Base-by-base conservation (phyloP, 371 early-diverging fungal species). In the Syncephalis plumigaleata region DNA sequence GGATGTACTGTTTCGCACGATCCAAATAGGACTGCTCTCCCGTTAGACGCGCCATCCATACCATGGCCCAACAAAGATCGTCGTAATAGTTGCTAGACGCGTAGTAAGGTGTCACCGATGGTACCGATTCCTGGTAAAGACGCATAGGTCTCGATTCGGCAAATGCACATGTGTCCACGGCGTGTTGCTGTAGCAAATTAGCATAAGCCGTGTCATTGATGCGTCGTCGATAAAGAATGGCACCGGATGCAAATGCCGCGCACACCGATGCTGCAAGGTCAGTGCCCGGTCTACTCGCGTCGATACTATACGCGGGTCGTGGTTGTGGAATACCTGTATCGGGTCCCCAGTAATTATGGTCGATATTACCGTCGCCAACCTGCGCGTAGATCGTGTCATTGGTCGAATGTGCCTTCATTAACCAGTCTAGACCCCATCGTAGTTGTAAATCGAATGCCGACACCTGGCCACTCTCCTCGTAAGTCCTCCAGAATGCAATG, bases 351-450 rank as follows among this genome's bases (percentile, higher is more conserved):
- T 64, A 64, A 57, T 59, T 52, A 46, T 64, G 58, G 37, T 64
- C 64, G 21, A 64, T 25, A 1, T 43, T 31, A 11, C 36, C 45
- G 0, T 40, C 18, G 11, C 64, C 64, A 21, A 61, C 54, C 59
- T 66, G 54, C 54, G 64, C 51, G 49, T 20, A 70, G 18, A 75
- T 54, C 2, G 63, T 63, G 47, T 64, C 55, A 23, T 58, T 56
- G 37, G 66, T 51, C 13, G 71, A 68, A 50, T 76, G 73, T 1
- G 75, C 73, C 46, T 71, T 70, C 22, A 73, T 70, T 23, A 76
- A 48, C 74, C 76, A 76, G 43, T 78, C 77, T 26, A 65, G 68
- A 17, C 79, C 79, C 77, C 75, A 78, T 47, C 65, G 65, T 9
- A 78, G 38, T 64, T 65, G 74, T 26, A 65, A 63, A 16, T 54